Conservation (phyloP, 176 grass and related monocot species). For the Paspalum notatum region DNA sequence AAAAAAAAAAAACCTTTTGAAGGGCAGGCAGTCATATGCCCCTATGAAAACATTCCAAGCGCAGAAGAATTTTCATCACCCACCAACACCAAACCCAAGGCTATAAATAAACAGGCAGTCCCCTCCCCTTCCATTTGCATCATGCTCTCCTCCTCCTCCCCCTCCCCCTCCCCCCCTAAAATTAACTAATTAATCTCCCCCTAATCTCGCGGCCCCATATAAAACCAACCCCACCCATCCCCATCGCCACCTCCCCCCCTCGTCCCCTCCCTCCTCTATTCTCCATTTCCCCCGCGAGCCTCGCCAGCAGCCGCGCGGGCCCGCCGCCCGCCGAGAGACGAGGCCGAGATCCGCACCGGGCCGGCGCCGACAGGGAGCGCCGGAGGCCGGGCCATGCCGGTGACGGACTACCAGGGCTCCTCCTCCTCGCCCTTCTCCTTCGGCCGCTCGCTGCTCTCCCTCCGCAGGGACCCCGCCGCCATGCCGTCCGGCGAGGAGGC, state of each 20-base stretch:
- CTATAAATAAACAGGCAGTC: slow-evolving; percentile 38
- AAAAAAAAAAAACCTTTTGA: too few relatives aligned
- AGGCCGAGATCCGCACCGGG: slow-evolving; percentile 28
- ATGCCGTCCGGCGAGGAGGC: slow-evolving; percentile 51
- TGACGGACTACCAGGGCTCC: slow-evolving; percentile 73
- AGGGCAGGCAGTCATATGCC: too few relatives aligned
- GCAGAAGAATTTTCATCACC: slow-evolving; percentile 5
- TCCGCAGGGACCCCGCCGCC: slow-evolving; percentile 55
- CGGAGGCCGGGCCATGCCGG: slow-evolving; percentile 70
- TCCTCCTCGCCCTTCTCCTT: slow-evolving; percentile 54
- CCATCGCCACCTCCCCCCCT: slow-evolving; percentile 4
- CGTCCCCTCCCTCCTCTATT: slow-evolving; percentile 6
- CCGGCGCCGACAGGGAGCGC: slow-evolving; percentile 18
- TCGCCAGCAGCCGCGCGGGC: neutral
- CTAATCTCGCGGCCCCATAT: slow-evolving; percentile 47
- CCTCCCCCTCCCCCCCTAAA: slow-evolving; percentile 19
- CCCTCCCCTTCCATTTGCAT: slow-evolving; percentile 15
- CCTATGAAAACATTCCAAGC: too few relatives aligned
- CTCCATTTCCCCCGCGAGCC: neutral
- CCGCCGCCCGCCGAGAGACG: neutral
- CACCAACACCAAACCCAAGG: neutral
- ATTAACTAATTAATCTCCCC: slow-evolving; percentile 22
- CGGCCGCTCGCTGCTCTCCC: slow-evolving; percentile 58
- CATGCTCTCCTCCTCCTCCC: neutral
- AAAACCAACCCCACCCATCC: slow-evolving; percentile 39